phyloP scores from a whole-genome alignment of 257 asterid genomes.

The Pogostemon cablin region DNA sequence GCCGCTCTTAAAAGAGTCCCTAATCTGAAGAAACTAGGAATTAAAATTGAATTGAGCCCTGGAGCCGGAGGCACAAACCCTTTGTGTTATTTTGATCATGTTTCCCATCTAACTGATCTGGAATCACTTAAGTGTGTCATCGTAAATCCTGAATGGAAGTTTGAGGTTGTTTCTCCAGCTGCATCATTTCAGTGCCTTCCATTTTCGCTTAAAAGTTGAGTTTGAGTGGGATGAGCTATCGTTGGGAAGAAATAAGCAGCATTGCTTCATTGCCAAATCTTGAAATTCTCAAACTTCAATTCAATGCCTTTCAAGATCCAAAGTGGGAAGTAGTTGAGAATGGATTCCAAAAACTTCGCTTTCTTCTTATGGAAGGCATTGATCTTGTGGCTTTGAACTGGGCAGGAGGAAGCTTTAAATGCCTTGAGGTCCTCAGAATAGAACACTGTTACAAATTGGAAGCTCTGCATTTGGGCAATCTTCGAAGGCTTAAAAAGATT shows the following conservation, averaged over 20 bases:
- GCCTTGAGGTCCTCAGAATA: neutral
- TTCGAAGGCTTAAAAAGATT: neutral
- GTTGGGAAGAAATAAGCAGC: neutral
- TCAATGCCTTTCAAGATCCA: neutral
- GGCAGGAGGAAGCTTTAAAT: neutral
- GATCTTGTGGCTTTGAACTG: neutral
- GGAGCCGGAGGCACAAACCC: neutral
- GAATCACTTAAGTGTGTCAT: neutral
- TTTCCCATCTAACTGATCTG: neutral
- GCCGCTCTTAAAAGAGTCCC: neutral
- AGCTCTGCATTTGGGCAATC: neutral
- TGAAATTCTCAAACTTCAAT: neutral
- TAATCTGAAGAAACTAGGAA: neutral
- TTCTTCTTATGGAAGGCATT: neutral
- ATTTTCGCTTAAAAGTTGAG: neutral
- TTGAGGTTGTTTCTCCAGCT: neutral
- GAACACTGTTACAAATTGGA: neutral
- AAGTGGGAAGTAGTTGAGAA: neutral
- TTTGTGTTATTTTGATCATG: neutral
- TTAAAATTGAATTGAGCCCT: neutral
- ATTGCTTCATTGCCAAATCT: neutral
- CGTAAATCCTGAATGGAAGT: neutral
- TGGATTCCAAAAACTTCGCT: neutral
- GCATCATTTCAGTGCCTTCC: neutral
- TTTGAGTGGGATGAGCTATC: neutral